Evolutionary conservation across 1,284 basidiomycete genomes (phyloP), one percentile per base, ranked within the genome.

Genomic region (Tylopilus sp.): DNA sequence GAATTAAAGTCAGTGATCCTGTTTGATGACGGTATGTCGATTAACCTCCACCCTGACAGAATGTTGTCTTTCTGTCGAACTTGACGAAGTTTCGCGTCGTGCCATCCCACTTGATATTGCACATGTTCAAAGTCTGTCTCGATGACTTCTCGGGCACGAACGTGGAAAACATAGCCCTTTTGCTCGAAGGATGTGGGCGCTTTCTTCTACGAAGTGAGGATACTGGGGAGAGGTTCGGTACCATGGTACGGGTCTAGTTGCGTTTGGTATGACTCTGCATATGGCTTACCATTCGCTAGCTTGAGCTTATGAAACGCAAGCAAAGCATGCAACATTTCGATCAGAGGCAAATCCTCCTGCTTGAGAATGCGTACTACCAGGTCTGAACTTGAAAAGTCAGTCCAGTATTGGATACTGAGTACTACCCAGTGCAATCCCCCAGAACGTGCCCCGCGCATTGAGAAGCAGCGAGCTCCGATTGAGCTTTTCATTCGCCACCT

Each of bases 281-380:
- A 36, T 1, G 6, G 18, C 58, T 57, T 36, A 51, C 33, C 30
- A 9, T 52, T 42, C 39, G 55, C 49, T 54, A 96, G 89, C 76
- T 99, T 41, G 96, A 99, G 60, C 76, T 96, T 39, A 90, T 98
- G 86, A 81, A 90, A 49, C 82, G 96, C 42, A 99, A 99, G 71
- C 93, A 97, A 72, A 87, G 78, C 47, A 81, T 92, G 68, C 86
- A 91, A 56, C 92, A 98, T 63, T 82, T 99, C 35, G 95, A 99
- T 68, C 86, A 92, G 61, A 77, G 94, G 11, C 92, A 97, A 60
- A 74, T 86, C 5, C 76, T 98, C 25, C 73, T 98, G 57, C 80
- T 99, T 28, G 97, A 99, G 69, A 99, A 99, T 65, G 97, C 97
- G 0, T 99, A 98, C 69, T 99, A 98, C 66, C 93, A 93, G 77